These are phyloP conservation scores for Leccinum fibrillosum DNA, from an alignment of 768 basidiomycete genomes.

Conservation along the genomic window DNA sequence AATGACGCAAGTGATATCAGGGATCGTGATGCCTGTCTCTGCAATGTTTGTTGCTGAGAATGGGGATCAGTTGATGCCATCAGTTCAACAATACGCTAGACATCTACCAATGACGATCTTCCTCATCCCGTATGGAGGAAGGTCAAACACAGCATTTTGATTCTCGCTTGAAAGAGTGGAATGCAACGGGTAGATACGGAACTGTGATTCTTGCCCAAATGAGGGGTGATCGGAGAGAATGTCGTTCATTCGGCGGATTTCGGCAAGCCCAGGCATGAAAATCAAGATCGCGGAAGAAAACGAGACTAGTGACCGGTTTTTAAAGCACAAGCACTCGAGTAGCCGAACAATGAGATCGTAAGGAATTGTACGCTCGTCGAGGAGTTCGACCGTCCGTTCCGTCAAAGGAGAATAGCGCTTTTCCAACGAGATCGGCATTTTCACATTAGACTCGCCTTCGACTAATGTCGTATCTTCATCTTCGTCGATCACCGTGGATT, in stretches of 20 bases:
- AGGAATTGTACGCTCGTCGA: slow-evolving; percentile 86
- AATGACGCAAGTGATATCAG: slow-evolving; percentile 95
- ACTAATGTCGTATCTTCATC: slow-evolving; percentile 58
- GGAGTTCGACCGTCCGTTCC: slow-evolving; percentile 71
- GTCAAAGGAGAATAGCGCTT: slow-evolving; percentile 81
- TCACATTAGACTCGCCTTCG: slow-evolving; percentile 16
- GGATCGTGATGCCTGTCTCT: slow-evolving; percentile 98
- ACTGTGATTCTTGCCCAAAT: slow-evolving; percentile 63
- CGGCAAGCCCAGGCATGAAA: slow-evolving; percentile 93
- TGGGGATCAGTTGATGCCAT: background rate
- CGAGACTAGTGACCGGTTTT: slow-evolving; percentile 42
- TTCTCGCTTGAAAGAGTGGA: slow-evolving; percentile 91
- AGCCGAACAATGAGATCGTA: slow-evolving; percentile 86
- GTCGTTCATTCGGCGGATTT: slow-evolving; percentile 88
- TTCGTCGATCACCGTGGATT: slow-evolving; percentile 57
- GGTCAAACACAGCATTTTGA: slow-evolving; percentile 87
- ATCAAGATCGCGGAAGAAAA: slow-evolving; percentile 84
- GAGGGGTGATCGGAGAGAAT: slow-evolving; percentile 67
- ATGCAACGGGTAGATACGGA: slow-evolving; percentile 83
- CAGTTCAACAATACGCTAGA: background rate
- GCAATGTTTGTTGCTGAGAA: slow-evolving; percentile 81
- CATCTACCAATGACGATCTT: slow-evolving; percentile 91
- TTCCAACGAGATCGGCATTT: slow-evolving; percentile 50
- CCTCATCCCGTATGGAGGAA: slow-evolving; percentile 72
- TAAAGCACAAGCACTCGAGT: slow-evolving; percentile 80